Conservation (phyloP, 2,329 filamentous ascomycete genomes). For the Fusarium ambrosium region DNA sequence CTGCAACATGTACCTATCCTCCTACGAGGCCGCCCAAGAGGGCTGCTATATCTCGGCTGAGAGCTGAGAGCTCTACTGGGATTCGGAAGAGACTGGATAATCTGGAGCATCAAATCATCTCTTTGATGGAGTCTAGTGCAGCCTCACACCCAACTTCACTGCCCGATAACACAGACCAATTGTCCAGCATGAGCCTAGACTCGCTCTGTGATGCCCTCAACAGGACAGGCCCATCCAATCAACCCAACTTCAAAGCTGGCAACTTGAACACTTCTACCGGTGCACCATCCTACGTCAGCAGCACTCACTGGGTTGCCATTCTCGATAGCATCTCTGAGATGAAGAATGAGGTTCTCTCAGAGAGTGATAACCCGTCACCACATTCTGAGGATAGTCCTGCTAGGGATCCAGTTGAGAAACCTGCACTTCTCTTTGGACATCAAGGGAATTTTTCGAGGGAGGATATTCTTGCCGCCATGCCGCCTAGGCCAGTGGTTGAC, state of each 20-base stretch:
- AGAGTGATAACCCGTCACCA: background rate
- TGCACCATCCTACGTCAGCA: slow-evolving; percentile 4
- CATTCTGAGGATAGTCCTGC: background rate
- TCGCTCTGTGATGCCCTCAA: background rate
- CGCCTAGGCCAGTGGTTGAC: slow-evolving; percentile 9
- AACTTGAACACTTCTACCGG: background rate
- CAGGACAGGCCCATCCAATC: background rate
- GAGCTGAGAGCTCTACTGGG: background rate
- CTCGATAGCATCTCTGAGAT: slow-evolving; percentile 17
- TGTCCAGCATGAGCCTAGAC: background rate
- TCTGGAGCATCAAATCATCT: slow-evolving; percentile 1
- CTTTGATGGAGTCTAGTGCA: background rate
- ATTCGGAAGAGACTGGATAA: background rate
- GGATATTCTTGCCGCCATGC: background rate
- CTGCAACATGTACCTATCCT: slow-evolving; percentile 8
- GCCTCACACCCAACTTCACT: background rate
- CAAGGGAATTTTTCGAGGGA: background rate
- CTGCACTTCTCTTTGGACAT: background rate
- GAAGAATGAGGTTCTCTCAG: slow-evolving; percentile 5
- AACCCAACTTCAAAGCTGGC: background rate
- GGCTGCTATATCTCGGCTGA: background rate
- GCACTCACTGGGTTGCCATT: slow-evolving; percentile 9
- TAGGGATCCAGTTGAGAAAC: background rate
- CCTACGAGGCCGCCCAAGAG: background rate
- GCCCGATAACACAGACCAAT: background rate